Conservation (phyloP, 306 rosid genomes). For the Quercus mongolica region DNA sequence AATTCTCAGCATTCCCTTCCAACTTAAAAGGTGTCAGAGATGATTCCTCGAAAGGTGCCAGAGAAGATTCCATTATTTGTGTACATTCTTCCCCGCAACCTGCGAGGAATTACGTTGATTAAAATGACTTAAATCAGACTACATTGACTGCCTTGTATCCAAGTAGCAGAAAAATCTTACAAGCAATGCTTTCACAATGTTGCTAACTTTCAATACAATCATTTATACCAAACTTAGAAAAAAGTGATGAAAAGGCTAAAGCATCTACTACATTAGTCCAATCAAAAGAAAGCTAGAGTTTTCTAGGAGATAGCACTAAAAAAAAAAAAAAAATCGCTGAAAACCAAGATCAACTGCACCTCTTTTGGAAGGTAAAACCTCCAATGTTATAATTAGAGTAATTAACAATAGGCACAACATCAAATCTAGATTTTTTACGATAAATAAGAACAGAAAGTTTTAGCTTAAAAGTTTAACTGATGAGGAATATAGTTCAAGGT, state of each 20-base stretch:
- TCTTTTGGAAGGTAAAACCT: not conserved
- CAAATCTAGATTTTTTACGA: not conserved
- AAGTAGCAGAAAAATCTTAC: not conserved
- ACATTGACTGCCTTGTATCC: not conserved
- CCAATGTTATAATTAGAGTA: not conserved
- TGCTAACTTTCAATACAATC: not conserved
- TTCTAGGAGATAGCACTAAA: not conserved
- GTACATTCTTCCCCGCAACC: constrained; percentile 43
- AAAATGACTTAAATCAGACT: constrained; percentile 10
- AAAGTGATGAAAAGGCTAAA: not conserved
- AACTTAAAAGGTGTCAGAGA: constrained; percentile 38
- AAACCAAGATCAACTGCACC: not conserved
- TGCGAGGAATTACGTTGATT: constrained; percentile 29
- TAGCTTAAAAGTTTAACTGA: not conserved
- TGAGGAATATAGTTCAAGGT: not conserved
- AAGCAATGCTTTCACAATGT: not conserved
- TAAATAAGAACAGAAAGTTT: not conserved
- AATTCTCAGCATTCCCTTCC: constrained; percentile 35
- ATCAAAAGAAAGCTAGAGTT: not conserved
- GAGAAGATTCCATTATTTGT: constrained; percentile 39
- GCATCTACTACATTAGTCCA: not conserved
- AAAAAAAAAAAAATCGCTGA: not conserved
- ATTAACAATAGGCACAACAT: not conserved
- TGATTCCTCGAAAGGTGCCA: constrained; percentile 25
- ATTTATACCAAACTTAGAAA: not conserved